phyloP scores from a whole-genome alignment of 2,329 filamentous ascomycete species.

The Ceratocystis cacaofunesta region DNA sequence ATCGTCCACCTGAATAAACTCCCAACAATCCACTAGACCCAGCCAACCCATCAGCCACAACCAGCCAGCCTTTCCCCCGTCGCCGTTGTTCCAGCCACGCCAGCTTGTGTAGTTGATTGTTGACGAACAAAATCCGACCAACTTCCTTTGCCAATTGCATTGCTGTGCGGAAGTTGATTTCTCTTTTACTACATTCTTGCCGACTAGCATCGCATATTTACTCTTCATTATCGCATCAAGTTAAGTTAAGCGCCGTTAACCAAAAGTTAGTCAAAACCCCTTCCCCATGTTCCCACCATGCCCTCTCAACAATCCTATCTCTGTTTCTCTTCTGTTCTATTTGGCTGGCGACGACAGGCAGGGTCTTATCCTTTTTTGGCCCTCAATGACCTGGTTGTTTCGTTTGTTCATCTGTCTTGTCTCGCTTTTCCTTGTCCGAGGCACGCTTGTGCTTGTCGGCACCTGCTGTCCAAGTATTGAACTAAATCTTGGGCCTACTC shows the following conservation, averaged over 20 bases:
- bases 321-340: background rate
- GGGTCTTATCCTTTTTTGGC: too few species aligned
- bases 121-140: too few species aligned
- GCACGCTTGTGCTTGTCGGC: background rate
- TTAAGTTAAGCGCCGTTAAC: background rate
- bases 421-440: background rate
- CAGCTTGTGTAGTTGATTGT: too few species aligned
- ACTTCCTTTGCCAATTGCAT: background rate
- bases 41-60: background rate
- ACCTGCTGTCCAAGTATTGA: background rate
- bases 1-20: conserved; percentile 3
- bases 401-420: background rate
- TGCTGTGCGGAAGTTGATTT: background rate
- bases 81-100: background rate
- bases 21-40: background rate
- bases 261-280: background rate
- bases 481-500: too few species aligned
- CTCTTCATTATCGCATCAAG: background rate
- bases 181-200: background rate
- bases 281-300: background rate
- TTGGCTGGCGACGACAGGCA: background rate
- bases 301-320: background rate
- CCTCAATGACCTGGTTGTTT: background rate
- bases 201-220: background rate
- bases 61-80: conserved; percentile 3